These are phyloP conservation scores for Malassezia obtusa DNA, from an alignment of 1,284 basidiomycete species.

Conservation along the genomic window DNA sequence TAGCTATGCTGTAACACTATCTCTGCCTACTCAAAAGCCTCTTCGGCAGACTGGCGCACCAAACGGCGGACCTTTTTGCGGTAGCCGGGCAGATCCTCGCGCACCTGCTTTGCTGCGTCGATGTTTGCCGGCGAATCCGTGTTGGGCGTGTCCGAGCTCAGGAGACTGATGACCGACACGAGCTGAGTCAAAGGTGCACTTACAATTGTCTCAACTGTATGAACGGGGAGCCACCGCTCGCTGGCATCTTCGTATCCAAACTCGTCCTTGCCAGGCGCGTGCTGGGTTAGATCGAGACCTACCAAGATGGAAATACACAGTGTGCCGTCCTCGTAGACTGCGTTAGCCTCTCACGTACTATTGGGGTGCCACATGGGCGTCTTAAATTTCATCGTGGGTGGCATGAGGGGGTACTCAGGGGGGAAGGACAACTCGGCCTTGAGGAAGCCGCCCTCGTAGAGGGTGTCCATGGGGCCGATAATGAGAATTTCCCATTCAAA, in stretches of 20 bases:
- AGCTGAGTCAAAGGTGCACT: conserved; percentile 58
- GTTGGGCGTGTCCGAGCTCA: conserved; percentile 85
- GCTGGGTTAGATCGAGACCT: conserved; percentile 53
- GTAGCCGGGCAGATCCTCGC: conserved; percentile 42
- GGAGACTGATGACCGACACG: conserved; percentile 85
- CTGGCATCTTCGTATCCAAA: conserved; percentile 96
- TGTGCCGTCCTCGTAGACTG: conserved; percentile 73
- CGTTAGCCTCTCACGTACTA: conserved; percentile 53
- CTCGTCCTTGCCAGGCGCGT: conserved; percentile 91
- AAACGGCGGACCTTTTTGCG: conserved; percentile 45
- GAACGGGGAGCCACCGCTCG: conserved; percentile 95
- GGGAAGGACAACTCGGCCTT: conserved; percentile 45
- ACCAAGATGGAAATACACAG: conserved; percentile 96
- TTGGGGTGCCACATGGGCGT: conserved; percentile 99
- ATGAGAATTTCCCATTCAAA: conserved; percentile 49
- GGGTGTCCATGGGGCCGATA: conserved; percentile 47
- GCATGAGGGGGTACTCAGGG: conserved; percentile 65
- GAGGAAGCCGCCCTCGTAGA: conserved; percentile 47
- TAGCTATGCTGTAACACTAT: conserved; percentile 4
- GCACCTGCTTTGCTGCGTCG: conserved; percentile 58
- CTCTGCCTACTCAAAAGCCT: conserved; percentile 19
- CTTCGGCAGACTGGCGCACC: conserved; percentile 43
- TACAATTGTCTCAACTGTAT: conserved; percentile 92
- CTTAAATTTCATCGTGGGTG: conserved; percentile 90
- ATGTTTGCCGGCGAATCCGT: conserved; percentile 93